Conservation (phyloP, 176 grass and related monocot genomes). For the Rhynchospora tenuis region DNA sequence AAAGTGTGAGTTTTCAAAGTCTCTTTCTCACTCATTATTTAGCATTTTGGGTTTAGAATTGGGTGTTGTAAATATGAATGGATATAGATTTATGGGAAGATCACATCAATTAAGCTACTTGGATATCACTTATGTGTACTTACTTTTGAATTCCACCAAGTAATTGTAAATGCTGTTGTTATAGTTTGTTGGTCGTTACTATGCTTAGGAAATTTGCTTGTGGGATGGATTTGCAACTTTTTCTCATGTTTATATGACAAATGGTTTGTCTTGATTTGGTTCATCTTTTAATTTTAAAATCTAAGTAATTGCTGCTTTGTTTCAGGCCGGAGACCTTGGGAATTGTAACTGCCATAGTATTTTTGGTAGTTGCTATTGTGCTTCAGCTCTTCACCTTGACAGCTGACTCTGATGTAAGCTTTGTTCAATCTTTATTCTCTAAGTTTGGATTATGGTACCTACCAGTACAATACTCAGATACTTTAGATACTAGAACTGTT, state of each 20-base stretch:
- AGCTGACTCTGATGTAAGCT: constrained; percentile 75
- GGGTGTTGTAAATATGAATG: background rate
- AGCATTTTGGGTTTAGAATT: background rate
- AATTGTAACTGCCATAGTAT: constrained; percentile 89
- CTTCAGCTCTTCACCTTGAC: constrained; percentile 89
- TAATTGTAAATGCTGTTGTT: too few species aligned
- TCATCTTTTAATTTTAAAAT: background rate
- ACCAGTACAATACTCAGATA: background rate
- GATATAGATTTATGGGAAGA: background rate
- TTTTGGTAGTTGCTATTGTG: constrained; percentile 87
- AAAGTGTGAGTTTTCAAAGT: constrained; percentile 60
- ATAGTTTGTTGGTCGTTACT: background rate
- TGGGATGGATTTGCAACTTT: background rate
- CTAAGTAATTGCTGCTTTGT: background rate
- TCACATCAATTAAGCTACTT: background rate
- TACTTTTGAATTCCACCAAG: too few species aligned
- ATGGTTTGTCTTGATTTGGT: background rate
- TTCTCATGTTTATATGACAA: background rate
- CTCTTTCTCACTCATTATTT: background rate
- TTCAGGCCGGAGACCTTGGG: constrained; percentile 89
- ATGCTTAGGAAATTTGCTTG: background rate
- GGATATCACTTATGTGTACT: background rate
- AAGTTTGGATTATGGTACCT: background rate
- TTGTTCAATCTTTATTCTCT: background rate
- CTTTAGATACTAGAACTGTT: background rate